These are phyloP conservation scores for Penicillium sp. DNA, from an alignment of 2,329 filamentous ascomycete species.

Conservation along the genomic window DNA sequence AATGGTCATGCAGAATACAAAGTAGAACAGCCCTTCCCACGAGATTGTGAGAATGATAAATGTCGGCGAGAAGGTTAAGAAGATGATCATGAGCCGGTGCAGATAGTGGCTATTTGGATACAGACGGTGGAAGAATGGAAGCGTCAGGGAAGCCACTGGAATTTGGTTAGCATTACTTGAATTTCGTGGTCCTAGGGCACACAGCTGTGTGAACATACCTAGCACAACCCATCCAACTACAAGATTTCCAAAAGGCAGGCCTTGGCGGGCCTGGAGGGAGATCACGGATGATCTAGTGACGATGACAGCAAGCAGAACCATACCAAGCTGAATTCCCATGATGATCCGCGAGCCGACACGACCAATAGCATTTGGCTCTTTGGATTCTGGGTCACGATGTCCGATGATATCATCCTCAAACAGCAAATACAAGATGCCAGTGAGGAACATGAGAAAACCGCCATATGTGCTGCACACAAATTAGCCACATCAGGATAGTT, in stretches of 20 bases:
- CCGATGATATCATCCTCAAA: conserved; percentile 67
- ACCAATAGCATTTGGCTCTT: conserved; percentile 17
- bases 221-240: conserved; percentile 79
- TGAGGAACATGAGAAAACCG: conserved; percentile 70
- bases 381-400: conserved; percentile 32
- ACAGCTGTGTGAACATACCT: conserved; percentile 48
- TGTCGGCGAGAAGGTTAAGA: conserved; percentile 85
- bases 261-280: conserved; percentile 79
- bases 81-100: conserved; percentile 82
- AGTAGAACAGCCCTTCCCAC: conserved; percentile 94
- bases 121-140: conserved; percentile 78
- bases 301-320: conserved; percentile 75
- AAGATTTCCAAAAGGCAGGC: conserved; percentile 84
- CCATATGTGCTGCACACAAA: conserved; percentile 60
- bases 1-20: conserved; percentile 78
- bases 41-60: conserved; percentile 97
- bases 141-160: conserved; percentile 67
- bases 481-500: conserved; percentile 2
- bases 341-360: conserved; percentile 41
- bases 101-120: conserved; percentile 84
- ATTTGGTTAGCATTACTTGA: conserved; percentile 8
- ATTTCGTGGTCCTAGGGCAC: neutral
- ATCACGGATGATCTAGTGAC: conserved; percentile 84
- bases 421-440: conserved; percentile 74
- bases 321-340: conserved; percentile 60